A percentile compares a stretch with the other conserved stretches of the same genome.
Evolutionary conservation across 768 basidiomycete genomes (phyloP).

Genomic region (Tulasnella sp.): DNA sequence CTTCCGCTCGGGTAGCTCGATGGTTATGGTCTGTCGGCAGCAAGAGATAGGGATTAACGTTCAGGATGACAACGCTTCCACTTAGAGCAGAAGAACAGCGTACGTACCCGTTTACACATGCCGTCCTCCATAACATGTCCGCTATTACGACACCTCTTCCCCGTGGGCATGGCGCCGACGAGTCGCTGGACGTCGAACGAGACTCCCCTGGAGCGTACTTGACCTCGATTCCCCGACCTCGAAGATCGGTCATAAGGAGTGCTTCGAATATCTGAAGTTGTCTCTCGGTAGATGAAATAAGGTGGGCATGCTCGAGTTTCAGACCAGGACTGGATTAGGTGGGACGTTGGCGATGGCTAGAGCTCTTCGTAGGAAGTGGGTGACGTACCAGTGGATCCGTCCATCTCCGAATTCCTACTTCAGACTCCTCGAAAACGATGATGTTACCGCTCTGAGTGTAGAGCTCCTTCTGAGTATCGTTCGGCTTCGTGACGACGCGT

Average conservation of each 20-base stretch:
- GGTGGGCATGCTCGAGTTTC: background rate
- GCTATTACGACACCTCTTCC: background rate
- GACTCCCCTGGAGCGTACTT: background rate
- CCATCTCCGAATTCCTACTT: constrained; percentile 17
- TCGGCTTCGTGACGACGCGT: background rate
- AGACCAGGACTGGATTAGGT: background rate
- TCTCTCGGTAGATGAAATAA: constrained; percentile 13
- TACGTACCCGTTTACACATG: background rate
- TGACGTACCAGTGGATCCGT: constrained; percentile 9
- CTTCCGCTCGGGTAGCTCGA: background rate
- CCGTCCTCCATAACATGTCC: background rate
- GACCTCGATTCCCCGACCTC: background rate
- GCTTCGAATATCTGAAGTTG: background rate
- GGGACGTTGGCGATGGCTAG: background rate
- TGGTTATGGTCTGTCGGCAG: background rate
- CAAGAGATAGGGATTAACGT: background rate
- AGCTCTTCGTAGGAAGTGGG: background rate
- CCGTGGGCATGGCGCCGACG: background rate
- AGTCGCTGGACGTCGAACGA: background rate
- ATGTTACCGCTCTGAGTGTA: constrained; percentile 16
- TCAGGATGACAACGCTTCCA: background rate
- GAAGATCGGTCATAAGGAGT: background rate
- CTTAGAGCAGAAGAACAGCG: too few species aligned
- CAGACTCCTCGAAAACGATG: constrained; percentile 8
- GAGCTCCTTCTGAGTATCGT: background rate